phyloP scores from a whole-genome alignment of 331 rosid species.

The Quercus lobata region DNA sequence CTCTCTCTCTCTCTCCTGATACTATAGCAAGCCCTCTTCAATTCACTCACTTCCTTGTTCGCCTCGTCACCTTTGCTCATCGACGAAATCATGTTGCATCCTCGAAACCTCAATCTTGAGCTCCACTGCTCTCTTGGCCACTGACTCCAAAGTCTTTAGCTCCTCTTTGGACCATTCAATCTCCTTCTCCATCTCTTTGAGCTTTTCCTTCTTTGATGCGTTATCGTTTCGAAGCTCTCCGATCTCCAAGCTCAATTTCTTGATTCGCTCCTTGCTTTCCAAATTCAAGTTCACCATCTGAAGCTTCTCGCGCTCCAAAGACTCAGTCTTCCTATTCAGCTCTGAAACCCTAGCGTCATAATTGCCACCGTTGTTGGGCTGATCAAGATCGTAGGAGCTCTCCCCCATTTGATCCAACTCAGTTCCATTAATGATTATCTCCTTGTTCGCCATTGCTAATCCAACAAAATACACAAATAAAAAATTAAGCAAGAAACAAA shows the following conservation, averaged over 20 bases:
- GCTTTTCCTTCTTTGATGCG: slow-evolving; percentile 35
- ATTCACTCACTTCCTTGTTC: slow-evolving; percentile 30
- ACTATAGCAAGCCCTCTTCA: slow-evolving; percentile 24
- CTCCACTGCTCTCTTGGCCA: slow-evolving; percentile 58
- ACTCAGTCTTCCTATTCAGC: slow-evolving; percentile 39
- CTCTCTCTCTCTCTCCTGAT: slow-evolving; percentile 37
- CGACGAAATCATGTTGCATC: slow-evolving; percentile 67
- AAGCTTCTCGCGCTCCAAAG: slow-evolving; percentile 48
- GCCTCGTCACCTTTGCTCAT: slow-evolving; percentile 41
- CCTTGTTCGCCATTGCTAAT: slow-evolving; percentile 55
- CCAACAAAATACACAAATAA: slow-evolving; percentile 14
- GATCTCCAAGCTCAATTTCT: slow-evolving; percentile 42
- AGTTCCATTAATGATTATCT: slow-evolving; percentile 33
- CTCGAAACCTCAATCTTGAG: slow-evolving; percentile 70
- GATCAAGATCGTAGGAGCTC: slow-evolving; percentile 33
- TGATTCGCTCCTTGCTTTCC: slow-evolving; percentile 37
- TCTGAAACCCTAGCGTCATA: slow-evolving; percentile 7
- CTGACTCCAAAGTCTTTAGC: slow-evolving; percentile 32
- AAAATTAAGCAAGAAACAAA: background rate
- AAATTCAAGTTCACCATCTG: slow-evolving; percentile 38
- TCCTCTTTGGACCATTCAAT: slow-evolving; percentile 33
- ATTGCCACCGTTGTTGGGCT: background rate
- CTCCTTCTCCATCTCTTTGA: slow-evolving; percentile 46
- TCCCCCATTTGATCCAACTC: slow-evolving; percentile 23
- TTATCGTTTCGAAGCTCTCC: slow-evolving; percentile 36